A percentile compares a stretch with the other conserved stretches of the same genome.
Evolutionary conservation across 495 filamentous ascomycete genomes (phyloP).

Genomic region (Bathelium albidoporum): DNA sequence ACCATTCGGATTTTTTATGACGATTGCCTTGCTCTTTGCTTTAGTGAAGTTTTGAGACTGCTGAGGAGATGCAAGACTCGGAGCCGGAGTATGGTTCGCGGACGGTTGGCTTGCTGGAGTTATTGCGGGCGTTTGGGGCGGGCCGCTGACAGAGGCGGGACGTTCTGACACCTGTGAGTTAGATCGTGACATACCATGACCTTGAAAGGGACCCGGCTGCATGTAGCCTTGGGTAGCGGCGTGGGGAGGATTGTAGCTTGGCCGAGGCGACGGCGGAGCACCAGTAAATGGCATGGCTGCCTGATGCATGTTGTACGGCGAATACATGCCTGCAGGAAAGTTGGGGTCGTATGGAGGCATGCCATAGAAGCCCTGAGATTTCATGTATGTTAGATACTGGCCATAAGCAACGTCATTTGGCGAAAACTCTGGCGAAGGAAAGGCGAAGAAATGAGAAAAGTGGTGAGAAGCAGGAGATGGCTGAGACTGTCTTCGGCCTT

Average conservation of each 20-base stretch:
- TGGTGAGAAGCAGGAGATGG: background rate
- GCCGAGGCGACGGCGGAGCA: slow-evolving; percentile 27
- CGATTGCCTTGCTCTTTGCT: slow-evolving; percentile 51
- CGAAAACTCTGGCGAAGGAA: slow-evolving; percentile 47
- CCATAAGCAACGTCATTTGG: slow-evolving; percentile 63
- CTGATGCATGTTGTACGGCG: slow-evolving; percentile 40
- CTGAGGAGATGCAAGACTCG: slow-evolving; percentile 41
- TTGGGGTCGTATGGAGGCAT: slow-evolving; percentile 27
- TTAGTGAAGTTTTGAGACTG: slow-evolving; percentile 8
- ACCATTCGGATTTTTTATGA: slow-evolving; percentile 70
- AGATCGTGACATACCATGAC: slow-evolving; percentile 68
- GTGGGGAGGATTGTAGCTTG: slow-evolving; percentile 20
- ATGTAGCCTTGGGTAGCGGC: slow-evolving; percentile 32
- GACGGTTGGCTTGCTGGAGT: slow-evolving; percentile 39
- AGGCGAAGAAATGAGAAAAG: slow-evolving; percentile 23
- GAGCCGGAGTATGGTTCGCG: slow-evolving; percentile 48
- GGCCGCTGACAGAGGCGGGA: slow-evolving; percentile 68
- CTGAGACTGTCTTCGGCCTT: background rate
- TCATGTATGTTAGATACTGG: slow-evolving; percentile 56
- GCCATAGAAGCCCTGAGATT: slow-evolving; percentile 42
- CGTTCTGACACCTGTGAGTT: slow-evolving; percentile 74
- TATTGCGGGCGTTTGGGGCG: slow-evolving; percentile 47
- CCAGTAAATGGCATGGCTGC: slow-evolving; percentile 28
- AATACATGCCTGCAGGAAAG: slow-evolving; percentile 33
- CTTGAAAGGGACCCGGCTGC: slow-evolving; percentile 42